Base-by-base conservation (phyloP, 2,329 filamentous ascomycete genomes). In the Nemania sp. region DNA sequence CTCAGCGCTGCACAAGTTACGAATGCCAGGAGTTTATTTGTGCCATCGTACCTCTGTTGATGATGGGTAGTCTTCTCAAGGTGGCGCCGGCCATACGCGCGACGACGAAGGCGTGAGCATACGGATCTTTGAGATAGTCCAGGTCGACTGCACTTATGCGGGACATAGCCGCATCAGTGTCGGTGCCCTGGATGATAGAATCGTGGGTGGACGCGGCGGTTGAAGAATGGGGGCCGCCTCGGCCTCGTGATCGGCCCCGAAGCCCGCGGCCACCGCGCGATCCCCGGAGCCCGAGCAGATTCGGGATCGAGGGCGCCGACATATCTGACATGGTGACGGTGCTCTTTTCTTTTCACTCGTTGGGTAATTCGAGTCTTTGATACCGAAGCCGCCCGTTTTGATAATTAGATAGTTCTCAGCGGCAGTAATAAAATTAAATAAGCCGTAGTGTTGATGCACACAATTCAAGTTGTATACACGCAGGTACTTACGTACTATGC, bases 121-220 rank as follows among this genome's bases (percentile, higher is more conserved):
- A 97, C 0, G 82, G 82, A 68, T 99, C 94, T 2, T 89, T 75
- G 1, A 99, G 77, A 69, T 97, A 97, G 26, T 91, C 91, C 45
- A 91, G 70, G 52, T 88, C 82, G 14, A 97, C 91, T 11, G 93
- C 93, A 70, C 92, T 97, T 72, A 96, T 76, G 30, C 94, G 84
- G 24, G 91, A 96, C 36, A 91, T 84, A 54, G 90, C 90, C 22
- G 94, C 94, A 75, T 99, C 94, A 56, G 86, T 86, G 72, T 99
- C 94, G 3, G 94, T 99, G 59, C 86, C 85, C 71, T 96, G 93
- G 52, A 99, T 86, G 34, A 88, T 82, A 54, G 80, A 77, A 72
- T 97, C 92, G 62, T 86, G 85, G 41, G 74, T 73, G 36, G 67
- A 61, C 17, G 63, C 14, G 5, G 23, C 14, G 12, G 39, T 57